Evolutionary conservation across 305 asterid genomes (phyloP), one percentile per base, ranked within the genome.

Genomic region (Fraxinus platypoda): DNA sequence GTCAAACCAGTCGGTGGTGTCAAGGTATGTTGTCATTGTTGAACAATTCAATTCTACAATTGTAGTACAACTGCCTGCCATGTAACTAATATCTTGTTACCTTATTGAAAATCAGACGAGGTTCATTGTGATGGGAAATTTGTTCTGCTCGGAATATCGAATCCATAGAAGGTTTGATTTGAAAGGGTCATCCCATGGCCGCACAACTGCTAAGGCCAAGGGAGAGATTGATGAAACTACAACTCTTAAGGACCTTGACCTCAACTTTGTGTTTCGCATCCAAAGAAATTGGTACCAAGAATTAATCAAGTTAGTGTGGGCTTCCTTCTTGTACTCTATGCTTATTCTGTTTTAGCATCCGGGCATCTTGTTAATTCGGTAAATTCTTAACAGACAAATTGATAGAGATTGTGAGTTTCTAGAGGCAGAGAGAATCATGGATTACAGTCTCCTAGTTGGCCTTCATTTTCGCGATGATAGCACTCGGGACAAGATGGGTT

Each of bases 181-280:
- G 38, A 96, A 96, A 88, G 99, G 99, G 78, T 96, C 99, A 46
- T 96, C 98, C 59, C 94, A 94, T 87, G 99, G 99, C 1, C 97
- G 99, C 26, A 90, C 91, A 43, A 91, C 98, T 0, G 91, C 91
- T 85, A 94, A 93, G 73, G 88, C 94, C 4, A 91, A 86, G 81
- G 93, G 87, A 13, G 98, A 94, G 76, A 93, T 96, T 68, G 98
- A 96, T 82, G 99, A 94, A 89, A 93, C 97, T 78, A 94, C 99
- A 31, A 96, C 98, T 28, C 97, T 96, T 6, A 96, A 96, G 88
- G 99, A 96, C 86, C 97, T 96, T 59, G 99, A 96, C 84, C 86
- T 94, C 9, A 92, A 96, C 81, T 96, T 84, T 78, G 92, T 85
- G 15, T 96, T 96, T 82, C 91, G 98, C 34, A 87, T 96, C 52